Conservation (phyloP, 495 filamentous ascomycete species). For the Annulohypoxylon bovei region DNA sequence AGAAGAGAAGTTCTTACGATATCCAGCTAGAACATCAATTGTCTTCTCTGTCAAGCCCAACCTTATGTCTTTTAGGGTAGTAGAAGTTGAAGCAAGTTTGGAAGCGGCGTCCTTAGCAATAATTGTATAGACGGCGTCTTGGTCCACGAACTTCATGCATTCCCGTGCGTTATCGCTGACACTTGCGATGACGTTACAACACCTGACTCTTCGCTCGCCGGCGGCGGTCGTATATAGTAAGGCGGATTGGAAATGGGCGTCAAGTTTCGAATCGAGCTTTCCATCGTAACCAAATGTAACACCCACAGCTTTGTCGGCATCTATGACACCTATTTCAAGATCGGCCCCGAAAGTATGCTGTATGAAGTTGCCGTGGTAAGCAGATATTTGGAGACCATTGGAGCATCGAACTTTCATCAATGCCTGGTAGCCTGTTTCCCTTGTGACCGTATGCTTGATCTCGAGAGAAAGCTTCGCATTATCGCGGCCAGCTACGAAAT, state of each 20-base stretch:
- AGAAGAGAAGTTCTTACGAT: constrained; percentile 87
- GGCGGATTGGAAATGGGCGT: constrained; percentile 97
- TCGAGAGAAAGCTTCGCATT: constrained; percentile 84
- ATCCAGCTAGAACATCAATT: constrained; percentile 91
- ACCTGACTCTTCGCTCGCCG: constrained; percentile 90
- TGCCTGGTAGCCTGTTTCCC: constrained; percentile 95
- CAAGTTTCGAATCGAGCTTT: constrained; percentile 93
- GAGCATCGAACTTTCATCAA: constrained; percentile 99
- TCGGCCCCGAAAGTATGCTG: constrained; percentile 96
- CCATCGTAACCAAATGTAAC: constrained; percentile 97
- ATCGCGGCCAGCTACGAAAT: constrained; percentile 89
- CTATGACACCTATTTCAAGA: constrained; percentile 91
- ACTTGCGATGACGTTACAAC: constrained; percentile 90
- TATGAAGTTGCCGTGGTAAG: constrained; percentile 94
- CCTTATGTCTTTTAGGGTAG: constrained; percentile 87
- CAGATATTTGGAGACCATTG: constrained; percentile 91
- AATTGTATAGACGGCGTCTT: constrained; percentile 87
- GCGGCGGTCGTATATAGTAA: constrained; percentile 92
- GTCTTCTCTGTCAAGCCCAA: constrained; percentile 87
- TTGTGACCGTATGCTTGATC: constrained; percentile 84
- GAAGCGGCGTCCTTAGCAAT: constrained; percentile 93
- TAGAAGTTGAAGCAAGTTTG: constrained; percentile 74
- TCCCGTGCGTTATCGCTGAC: constrained; percentile 87
- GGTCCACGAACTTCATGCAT: constrained; percentile 89
- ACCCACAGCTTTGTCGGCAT: constrained; percentile 91